These are phyloP conservation scores for Trebouxia gelatinosa DNA, from an alignment of 163 green algal species.

Conservation along the genomic window DNA sequence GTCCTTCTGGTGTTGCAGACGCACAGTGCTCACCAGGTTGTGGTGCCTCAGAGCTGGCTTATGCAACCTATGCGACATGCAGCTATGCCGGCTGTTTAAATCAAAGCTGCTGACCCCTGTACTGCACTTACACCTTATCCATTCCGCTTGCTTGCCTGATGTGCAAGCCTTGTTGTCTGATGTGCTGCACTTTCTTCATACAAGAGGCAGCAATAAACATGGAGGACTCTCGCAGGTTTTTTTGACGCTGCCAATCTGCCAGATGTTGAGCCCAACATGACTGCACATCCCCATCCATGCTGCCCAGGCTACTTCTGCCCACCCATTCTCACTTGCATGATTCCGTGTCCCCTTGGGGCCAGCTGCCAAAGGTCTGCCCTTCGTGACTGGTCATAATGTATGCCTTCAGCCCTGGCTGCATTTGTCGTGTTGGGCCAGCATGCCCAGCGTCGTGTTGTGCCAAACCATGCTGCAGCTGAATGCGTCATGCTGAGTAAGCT, in stretches of 20 bases:
- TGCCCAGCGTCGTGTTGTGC: too few relatives aligned
- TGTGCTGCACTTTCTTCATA: not conserved
- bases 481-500: too few relatives aligned
- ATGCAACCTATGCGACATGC: too few relatives aligned
- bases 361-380: conserved; percentile 51
- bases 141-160: not conserved
- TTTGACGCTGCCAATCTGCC: conserved; percentile 27
- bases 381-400: too few relatives aligned
- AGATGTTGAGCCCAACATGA: not conserved
- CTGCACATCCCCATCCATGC: not conserved
- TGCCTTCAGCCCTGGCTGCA: too few relatives aligned
- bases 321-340: conserved; percentile 59
- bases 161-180: not conserved
- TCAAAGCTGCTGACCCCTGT: not conserved
- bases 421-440: too few relatives aligned
- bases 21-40: conserved; percentile 17
- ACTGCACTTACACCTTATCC: not conserved
- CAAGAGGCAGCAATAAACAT: not conserved
- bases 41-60: too few relatives aligned
- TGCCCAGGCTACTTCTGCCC: conserved; percentile 67
- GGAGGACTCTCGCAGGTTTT: not conserved
- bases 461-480: too few relatives aligned
- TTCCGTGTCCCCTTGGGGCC: conserved; percentile 65
- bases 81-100: not conserved
- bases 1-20: not conserved